A percentile compares a stretch with the other conserved stretches of the same genome.
phyloP scores from a whole-genome alignment of 1,284 basidiomycete genomes.

The Trametes pubescens region DNA sequence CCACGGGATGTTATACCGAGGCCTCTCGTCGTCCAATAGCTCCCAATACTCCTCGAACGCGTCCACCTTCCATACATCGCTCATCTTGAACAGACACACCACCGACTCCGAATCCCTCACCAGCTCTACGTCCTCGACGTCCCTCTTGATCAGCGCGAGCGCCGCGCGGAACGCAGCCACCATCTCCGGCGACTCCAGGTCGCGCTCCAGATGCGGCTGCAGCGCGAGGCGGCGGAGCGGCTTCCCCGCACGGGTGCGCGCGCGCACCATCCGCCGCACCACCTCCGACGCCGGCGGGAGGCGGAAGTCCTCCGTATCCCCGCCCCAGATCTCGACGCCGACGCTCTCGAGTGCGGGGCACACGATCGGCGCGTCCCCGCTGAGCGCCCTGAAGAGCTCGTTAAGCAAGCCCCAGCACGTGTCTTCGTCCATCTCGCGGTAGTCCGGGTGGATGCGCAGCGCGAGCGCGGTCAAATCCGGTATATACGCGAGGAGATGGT shows the following conservation, averaged over 20 bases:
- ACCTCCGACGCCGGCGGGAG: not conserved
- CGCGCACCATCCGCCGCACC: not conserved
- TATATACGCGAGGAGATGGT: not conserved
- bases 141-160: not conserved
- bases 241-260: not conserved
- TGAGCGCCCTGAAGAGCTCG: not conserved
- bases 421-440: not conserved
- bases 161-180: not conserved
- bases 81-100: not conserved
- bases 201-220: not conserved
- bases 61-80: not conserved
- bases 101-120: not conserved
- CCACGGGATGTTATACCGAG: not conserved
- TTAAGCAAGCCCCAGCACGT: not conserved
- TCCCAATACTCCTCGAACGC: not conserved
- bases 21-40: not conserved
- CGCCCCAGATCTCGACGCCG: not conserved
- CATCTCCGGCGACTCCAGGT: not conserved
- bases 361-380: not conserved
- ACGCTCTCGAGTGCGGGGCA: not conserved
- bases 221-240: slow-evolving; percentile 1
- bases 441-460: not conserved
- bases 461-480: not conserved
- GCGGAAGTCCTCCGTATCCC: slow-evolving; percentile 1
- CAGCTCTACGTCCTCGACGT: not conserved